A percentile compares a stretch with the other conserved stretches of the same genome.
Evolutionary conservation across 805 yeast species (phyloP).

Genomic region (Myxozyma sirexii): DNA sequence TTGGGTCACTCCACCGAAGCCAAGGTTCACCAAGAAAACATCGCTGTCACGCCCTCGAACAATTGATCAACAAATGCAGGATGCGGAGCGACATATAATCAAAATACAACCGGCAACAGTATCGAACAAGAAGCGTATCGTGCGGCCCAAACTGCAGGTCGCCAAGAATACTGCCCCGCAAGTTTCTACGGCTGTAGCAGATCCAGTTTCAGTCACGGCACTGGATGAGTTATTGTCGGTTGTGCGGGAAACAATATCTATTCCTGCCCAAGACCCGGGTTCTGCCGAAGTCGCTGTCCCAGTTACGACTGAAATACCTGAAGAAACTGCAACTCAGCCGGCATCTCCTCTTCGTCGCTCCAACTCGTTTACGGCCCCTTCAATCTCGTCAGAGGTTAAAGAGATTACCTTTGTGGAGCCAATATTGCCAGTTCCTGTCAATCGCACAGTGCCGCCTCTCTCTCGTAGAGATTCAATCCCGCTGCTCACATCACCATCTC

Average conservation of each 20-base stretch:
- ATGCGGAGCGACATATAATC: slow-evolving; percentile 6
- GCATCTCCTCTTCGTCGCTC: neutral
- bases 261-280: no score
- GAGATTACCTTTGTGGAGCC: neutral
- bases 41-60: neutral
- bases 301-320: no score
- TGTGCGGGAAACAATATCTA: no score
- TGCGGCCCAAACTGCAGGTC: neutral
- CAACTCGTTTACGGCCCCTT: neutral
- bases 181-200: no score
- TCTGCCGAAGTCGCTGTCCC: no score
- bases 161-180: neutral
- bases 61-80: neutral
- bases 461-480: neutral
- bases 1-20: no score
- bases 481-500: slow-evolving; percentile 25
- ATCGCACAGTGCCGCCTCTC: neutral
- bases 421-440: neutral
- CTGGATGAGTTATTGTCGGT: no score
- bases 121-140: neutral
- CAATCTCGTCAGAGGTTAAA: neutral
- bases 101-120: neutral
- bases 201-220: no score
- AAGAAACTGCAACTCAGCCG: neutral
- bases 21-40: neutral